Percentiles rank a stretch among this genome's conserved stretches.
Conservation (phyloP, 441 rosid genomes). For the Mallotus repandus region DNA sequence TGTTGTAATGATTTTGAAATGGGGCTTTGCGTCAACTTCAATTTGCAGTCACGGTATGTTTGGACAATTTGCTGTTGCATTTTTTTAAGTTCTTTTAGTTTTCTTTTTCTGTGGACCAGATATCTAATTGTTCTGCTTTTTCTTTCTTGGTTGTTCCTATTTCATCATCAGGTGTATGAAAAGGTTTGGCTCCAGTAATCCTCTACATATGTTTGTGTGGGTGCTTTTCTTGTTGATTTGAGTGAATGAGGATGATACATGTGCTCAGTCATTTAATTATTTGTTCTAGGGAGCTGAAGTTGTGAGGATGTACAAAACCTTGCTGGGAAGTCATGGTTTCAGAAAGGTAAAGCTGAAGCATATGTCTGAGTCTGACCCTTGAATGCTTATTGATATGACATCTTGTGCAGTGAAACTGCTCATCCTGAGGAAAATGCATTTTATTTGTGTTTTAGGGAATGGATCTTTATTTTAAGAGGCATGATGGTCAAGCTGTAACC, state of each 20-base stretch:
- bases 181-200: slow-evolving; percentile 58
- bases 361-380: slow-evolving; percentile 15
- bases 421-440: slow-evolving; percentile 11
- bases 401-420: slow-evolving; percentile 14
- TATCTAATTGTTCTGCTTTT: slow-evolving; percentile 20
- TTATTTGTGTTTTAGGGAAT: slow-evolving; percentile 61
- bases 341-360: slow-evolving; percentile 57
- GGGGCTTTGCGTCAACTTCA: slow-evolving; percentile 29
- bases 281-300: slow-evolving; percentile 96
- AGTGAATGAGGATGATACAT: slow-evolving; percentile 1
- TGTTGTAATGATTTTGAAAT: slow-evolving; percentile 30
- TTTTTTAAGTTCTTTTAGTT: neutral
- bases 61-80: slow-evolving; percentile 7
- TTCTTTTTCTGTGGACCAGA: slow-evolving; percentile 2
- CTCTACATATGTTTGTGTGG: slow-evolving; percentile 13
- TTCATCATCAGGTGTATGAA: slow-evolving; percentile 79
- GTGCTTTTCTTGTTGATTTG: neutral
- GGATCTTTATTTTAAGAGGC: slow-evolving; percentile 93
- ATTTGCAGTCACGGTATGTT: slow-evolving; percentile 75
- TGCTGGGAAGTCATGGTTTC: slow-evolving; percentile 87
- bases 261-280: slow-evolving; percentile 19
- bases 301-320: slow-evolving; percentile 99
- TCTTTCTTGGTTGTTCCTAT: slow-evolving; percentile 26
- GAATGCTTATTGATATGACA: slow-evolving; percentile 2
- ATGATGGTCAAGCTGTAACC: slow-evolving; percentile 97